Evolutionary conservation across 1,139 yeast genomes (phyloP).

Genomic region (Candida sp.): DNA sequence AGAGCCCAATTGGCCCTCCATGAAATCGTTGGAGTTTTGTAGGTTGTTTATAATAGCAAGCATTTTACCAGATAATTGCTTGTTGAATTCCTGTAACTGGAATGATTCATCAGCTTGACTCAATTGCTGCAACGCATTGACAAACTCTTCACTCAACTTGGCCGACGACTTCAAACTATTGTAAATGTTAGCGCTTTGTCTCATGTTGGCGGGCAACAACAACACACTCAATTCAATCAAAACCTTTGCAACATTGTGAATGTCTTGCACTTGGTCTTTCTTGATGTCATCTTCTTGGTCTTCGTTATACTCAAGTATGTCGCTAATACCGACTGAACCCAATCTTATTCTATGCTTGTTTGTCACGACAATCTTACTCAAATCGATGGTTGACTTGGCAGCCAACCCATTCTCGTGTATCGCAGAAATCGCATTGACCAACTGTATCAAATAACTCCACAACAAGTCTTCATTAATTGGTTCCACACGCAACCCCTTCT

Average conservation of each 20-base stretch:
- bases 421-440: constrained; percentile 65
- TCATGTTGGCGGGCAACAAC: constrained; percentile 35
- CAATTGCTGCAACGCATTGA: constrained; percentile 20
- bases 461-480: constrained; percentile 65
- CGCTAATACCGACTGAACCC: constrained; percentile 73
- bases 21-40: constrained; percentile 61
- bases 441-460: constrained; percentile 80
- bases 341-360: constrained; percentile 72
- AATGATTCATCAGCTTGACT: constrained; percentile 16
- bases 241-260: constrained; percentile 58
- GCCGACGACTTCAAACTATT: constrained; percentile 19
- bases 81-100: constrained; percentile 31
- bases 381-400: constrained; percentile 62
- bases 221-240: constrained; percentile 58
- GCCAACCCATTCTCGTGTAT: constrained; percentile 68
- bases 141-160: constrained; percentile 26
- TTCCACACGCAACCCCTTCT: constrained; percentile 40
- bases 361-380: constrained; percentile 75
- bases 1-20: constrained; percentile 67
- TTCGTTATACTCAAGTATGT: constrained; percentile 52
- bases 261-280: constrained; percentile 37
- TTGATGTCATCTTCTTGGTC: constrained; percentile 5
- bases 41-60: constrained; percentile 55
- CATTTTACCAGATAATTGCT: constrained; percentile 40
- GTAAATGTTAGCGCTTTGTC: constrained; percentile 16